Evolutionary conservation across 305 asterid genomes (phyloP).

Genomic region (Solanum hybrid): DNA sequence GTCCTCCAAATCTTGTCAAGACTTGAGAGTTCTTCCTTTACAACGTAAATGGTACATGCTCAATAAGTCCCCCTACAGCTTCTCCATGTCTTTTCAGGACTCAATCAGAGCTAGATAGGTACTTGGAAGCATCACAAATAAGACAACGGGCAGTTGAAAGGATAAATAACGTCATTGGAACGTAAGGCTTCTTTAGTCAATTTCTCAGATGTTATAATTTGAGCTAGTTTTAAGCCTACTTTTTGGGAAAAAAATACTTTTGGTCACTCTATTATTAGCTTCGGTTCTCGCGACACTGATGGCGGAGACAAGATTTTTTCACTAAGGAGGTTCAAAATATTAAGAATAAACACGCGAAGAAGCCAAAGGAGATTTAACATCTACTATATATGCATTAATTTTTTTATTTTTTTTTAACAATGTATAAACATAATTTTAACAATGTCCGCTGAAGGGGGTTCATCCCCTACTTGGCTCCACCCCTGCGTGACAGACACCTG

Average conservation of each 20-base stretch:
- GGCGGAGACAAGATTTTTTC: neutral
- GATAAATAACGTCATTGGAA: conserved; percentile 74
- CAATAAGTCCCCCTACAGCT: conserved; percentile 71
- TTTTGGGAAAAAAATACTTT: neutral
- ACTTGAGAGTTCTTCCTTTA: conserved; percentile 1
- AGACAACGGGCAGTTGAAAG: conserved; percentile 84
- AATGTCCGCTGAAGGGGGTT: neutral
- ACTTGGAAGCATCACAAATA: conserved; percentile 90
- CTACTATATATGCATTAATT: neutral
- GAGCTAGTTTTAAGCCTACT: neutral
- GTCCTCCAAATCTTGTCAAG: conserved; percentile 6
- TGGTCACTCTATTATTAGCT: neutral
- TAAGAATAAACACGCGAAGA: neutral
- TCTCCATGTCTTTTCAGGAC: conserved; percentile 88
- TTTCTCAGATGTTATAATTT: neutral
- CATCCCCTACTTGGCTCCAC: neutral
- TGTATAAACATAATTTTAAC: neutral
- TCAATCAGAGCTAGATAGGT: conserved; percentile 77
- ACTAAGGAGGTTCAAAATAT: neutral
- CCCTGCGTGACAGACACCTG: neutral
- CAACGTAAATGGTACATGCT: conserved; percentile 26
- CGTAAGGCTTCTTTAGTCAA: conserved; percentile 54
- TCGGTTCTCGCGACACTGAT: neutral
- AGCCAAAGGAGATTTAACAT: neutral
- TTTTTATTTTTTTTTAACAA: neutral